These are phyloP conservation scores for Malania oleifera DNA, from an alignment of 164 flowering plant species.

Conservation along the genomic window DNA sequence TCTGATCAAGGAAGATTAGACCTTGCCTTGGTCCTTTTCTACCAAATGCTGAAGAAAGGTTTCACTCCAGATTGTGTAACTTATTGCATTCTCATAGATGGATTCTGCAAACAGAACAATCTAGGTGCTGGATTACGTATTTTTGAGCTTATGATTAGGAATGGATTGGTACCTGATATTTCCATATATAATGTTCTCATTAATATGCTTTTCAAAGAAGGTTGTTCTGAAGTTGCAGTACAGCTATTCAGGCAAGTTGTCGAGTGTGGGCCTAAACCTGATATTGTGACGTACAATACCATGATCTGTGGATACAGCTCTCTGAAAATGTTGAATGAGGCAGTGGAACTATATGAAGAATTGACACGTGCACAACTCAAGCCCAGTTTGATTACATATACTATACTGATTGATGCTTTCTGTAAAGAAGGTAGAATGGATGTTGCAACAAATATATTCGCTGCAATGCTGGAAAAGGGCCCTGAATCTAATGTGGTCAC, in stretches of 20 bases:
- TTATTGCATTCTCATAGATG: slow-evolving; percentile 43
- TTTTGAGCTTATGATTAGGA: slow-evolving; percentile 29
- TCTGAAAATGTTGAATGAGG: slow-evolving; percentile 27
- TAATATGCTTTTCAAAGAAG: slow-evolving; percentile 28
- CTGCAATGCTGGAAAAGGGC: slow-evolving; percentile 31
- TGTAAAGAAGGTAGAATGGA: slow-evolving; percentile 42
- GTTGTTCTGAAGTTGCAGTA: slow-evolving; percentile 17
- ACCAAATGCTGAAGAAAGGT: slow-evolving; percentile 41
- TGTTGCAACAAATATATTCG: slow-evolving; percentile 34
- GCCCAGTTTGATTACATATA: slow-evolving; percentile 37
- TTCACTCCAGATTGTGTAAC: slow-evolving; percentile 33
- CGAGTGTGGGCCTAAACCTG: slow-evolving; percentile 31
- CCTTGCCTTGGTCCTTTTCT: slow-evolving; percentile 36
- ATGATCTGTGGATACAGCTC: slow-evolving; percentile 46
- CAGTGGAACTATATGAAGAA: slow-evolving; percentile 25
- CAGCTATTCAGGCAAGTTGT: slow-evolving; percentile 21
- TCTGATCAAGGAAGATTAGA: slow-evolving; percentile 19
- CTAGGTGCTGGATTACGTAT: slow-evolving; percentile 19
- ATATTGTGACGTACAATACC: slow-evolving; percentile 52
- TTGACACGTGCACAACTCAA: slow-evolving; percentile 16
- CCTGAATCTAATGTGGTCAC: slow-evolving; percentile 38
- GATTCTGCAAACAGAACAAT: slow-evolving; percentile 32
- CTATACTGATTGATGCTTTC: slow-evolving; percentile 37
- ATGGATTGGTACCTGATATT: slow-evolving; percentile 37
- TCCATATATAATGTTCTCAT: slow-evolving; percentile 41